Percentiles rank a stretch among this genome's conserved stretches.
Conservation (phyloP, 352 stramenopile species). For the Globisporangium parvum region DNA sequence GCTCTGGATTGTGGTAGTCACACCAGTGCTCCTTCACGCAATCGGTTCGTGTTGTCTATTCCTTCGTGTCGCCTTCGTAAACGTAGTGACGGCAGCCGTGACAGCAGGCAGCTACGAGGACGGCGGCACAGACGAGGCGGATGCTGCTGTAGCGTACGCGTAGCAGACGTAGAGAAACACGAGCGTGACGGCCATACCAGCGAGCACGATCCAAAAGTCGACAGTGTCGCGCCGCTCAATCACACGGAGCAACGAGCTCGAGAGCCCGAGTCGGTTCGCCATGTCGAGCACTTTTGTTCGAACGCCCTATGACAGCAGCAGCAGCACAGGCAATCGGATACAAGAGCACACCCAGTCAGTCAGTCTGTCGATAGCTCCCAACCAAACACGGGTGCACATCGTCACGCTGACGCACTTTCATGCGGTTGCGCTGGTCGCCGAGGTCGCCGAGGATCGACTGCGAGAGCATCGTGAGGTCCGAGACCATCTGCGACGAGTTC, state of each 20-base stretch:
- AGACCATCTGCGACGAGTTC: slow-evolving; percentile 76
- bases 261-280: slow-evolving; percentile 77
- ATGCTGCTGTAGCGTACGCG: slow-evolving; percentile 25
- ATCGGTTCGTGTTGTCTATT: no score
- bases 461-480: slow-evolving; percentile 66
- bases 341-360: no score
- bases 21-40: no score
- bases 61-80: no score
- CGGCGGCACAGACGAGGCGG: no score
- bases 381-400: not conserved
- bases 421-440: slow-evolving; percentile 50
- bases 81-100: no score
- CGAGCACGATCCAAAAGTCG: slow-evolving; percentile 82
- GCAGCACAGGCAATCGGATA: not conserved
- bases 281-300: slow-evolving; percentile 79
- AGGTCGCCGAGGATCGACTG: slow-evolving; percentile 72
- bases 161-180: slow-evolving; percentile 76
- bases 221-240: slow-evolving; percentile 79
- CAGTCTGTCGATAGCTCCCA: no score
- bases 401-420: slow-evolving; percentile 38
- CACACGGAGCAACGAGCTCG: slow-evolving; percentile 72
- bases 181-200: slow-evolving; percentile 78
- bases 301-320: slow-evolving; percentile 49
- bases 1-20: no score
- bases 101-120: no score